Evolutionary conservation across 345 rosid genomes (phyloP).

Genomic region (Microcos paniculata): DNA sequence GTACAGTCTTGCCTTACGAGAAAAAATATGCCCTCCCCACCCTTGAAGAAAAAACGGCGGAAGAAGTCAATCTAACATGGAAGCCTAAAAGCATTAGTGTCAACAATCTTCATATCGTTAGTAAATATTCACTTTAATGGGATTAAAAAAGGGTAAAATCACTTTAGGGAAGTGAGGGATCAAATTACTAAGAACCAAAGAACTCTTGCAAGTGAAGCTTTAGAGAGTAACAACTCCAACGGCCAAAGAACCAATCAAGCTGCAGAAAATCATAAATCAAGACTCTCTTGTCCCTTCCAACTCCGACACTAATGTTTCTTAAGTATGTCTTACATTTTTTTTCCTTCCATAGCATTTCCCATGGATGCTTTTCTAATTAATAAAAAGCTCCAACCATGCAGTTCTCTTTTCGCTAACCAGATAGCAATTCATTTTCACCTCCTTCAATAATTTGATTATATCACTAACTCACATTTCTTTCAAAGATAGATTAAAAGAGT

Average conservation of each 20-base stretch:
- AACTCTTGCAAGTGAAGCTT: background rate
- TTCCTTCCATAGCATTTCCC: background rate
- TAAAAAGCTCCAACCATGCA: background rate
- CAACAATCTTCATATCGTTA: background rate
- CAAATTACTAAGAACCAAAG: too few species aligned
- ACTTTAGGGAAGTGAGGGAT: too few species aligned
- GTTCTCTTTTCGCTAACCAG: background rate
- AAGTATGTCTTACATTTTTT: background rate
- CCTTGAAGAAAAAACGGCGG: background rate
- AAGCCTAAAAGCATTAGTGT: background rate
- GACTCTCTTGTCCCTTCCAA: background rate
- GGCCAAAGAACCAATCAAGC: background rate
- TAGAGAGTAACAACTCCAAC: background rate
- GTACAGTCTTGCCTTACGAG: background rate
- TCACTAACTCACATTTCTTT: background rate
- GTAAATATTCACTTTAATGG: background rate
- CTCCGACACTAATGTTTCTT: background rate
- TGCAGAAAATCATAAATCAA: background rate
- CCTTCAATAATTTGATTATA: background rate
- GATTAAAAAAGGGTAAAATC: background rate
- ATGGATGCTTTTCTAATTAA: background rate
- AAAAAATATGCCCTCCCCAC: background rate
- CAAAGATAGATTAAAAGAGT: background rate
- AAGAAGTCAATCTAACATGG: background rate
- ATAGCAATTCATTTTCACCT: background rate